Evolutionary conservation across 768 basidiomycete genomes (phyloP), one percentile per base, ranked within the genome.

Genomic region (Agaricus blazei): DNA sequence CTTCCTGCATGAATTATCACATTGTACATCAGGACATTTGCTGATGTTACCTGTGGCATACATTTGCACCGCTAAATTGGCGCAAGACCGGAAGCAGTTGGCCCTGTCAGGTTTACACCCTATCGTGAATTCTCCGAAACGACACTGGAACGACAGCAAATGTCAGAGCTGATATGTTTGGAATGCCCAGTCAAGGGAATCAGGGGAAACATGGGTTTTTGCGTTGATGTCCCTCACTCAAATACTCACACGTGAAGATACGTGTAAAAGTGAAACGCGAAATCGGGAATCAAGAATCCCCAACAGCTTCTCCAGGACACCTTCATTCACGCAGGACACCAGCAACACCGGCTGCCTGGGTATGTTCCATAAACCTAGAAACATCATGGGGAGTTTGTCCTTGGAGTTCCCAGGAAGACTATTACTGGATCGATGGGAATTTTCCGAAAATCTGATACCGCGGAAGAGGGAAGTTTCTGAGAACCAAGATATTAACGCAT

Each of bases 271-370:
- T 28, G 46, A 40, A 34, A 41, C 48, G 46, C 38, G 38, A 48
- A 48, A 55, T 34, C 46, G 38, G 54, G 48, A 55, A 48, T 55
- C 26, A 55, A 55, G 27, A 34, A 34, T 34, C 7, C 34, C 27
- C 34, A 38, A 34, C 7, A 34, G 34, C 1, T 34, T 34, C 11
- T 7, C 34, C 34, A 9, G 29, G 42, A 34, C 19, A 31, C 14
- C 36, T 52, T 34, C 42, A 43, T 44, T 51, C 8, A n/a, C 19
- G 41, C n/a, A 34, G 11, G 11, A 34, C 5, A 34, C 41, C 31
- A 41, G 19, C 24, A 28, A 15, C 50, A 41, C 15, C 26, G 19
- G 41, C 15, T 26, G 41, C 51, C 51, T 42, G 51, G 29, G 51
- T 52, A 42, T 29, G 34, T 26, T 29, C 11, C 14, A 9, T 23